phyloP scores from a whole-genome alignment of 768 basidiomycete genomes.

The Imleria badia region DNA sequence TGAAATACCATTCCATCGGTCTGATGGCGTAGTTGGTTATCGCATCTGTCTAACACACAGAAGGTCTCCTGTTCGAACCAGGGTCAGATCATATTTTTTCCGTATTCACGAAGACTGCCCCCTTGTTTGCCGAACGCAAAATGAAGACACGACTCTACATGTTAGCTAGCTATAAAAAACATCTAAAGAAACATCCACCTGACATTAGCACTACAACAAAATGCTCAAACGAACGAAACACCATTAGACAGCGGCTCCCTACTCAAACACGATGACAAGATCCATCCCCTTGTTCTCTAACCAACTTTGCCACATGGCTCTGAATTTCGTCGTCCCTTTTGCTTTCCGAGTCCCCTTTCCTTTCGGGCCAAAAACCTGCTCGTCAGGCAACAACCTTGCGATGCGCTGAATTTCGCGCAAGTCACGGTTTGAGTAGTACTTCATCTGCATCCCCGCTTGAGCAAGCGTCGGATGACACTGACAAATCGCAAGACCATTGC shows the following conservation, averaged over 20 bases:
- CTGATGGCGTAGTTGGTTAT: slow-evolving; percentile 80
- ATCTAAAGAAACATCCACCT: not conserved
- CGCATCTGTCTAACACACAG: slow-evolving; percentile 77
- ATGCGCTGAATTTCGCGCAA: slow-evolving; percentile 42
- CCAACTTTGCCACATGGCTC: slow-evolving; percentile 41
- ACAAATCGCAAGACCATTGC: not conserved
- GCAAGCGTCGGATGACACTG: slow-evolving; percentile 38
- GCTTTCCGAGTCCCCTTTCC: not conserved
- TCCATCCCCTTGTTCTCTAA: slow-evolving; percentile 35
- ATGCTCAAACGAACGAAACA: not conserved
- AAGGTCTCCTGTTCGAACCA: slow-evolving; percentile 26
- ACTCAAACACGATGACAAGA: slow-evolving; percentile 36
- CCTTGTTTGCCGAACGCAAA: too few relatives aligned
- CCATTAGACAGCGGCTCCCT: not conserved
- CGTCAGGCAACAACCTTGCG: slow-evolving; percentile 39
- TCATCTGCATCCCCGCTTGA: slow-evolving; percentile 35
- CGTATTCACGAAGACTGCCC: too few relatives aligned
- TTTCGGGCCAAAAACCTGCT: slow-evolving; percentile 31
- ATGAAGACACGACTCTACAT: not conserved
- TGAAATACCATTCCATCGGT: slow-evolving; percentile 7
- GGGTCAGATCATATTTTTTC: slow-evolving; percentile 16
- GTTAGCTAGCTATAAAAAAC: not conserved
- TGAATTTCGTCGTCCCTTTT: slow-evolving; percentile 31
- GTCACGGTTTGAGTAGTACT: slow-evolving; percentile 39
- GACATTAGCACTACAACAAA: not conserved